phyloP scores from a whole-genome alignment of 805 yeast genomes.

The Sugiyamaella americana region DNA sequence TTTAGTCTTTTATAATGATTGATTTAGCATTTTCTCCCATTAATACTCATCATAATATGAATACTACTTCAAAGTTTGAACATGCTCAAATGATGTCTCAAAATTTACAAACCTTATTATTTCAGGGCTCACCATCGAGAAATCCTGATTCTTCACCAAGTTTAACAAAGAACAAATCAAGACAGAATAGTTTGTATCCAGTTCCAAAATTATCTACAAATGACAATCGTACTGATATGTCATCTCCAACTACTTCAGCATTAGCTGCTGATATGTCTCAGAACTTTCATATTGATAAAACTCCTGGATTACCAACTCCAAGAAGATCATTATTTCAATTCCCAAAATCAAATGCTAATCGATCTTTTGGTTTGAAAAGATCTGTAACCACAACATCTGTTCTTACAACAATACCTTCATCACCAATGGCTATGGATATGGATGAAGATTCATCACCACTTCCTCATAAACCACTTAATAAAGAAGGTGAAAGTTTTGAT shows the following conservation, averaged over 20 bases:
- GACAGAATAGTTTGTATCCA: slow-evolving; percentile 11
- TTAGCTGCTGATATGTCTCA: slow-evolving; percentile 34
- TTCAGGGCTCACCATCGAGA: slow-evolving; percentile 9
- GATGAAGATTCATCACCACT: slow-evolving; percentile 12
- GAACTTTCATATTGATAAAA: slow-evolving; percentile 32
- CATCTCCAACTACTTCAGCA: slow-evolving; percentile 18
- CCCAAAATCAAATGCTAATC: slow-evolving; percentile 15
- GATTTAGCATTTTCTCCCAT: slow-evolving; percentile 6
- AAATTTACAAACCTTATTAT: slow-evolving; percentile 12
- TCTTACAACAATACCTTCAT: background rate
- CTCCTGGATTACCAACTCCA: slow-evolving; percentile 30
- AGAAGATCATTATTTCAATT: slow-evolving; percentile 29
- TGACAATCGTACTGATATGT: slow-evolving; percentile 2
- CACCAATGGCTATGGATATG: slow-evolving; percentile 6
- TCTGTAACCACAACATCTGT: slow-evolving; percentile 13
- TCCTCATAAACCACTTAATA: slow-evolving; percentile 12
- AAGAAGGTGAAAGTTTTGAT: too few relatives aligned
- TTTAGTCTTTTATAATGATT: too few relatives aligned
- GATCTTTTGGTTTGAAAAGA: background rate
- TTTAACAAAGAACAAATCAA: background rate
- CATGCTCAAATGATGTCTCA: slow-evolving; percentile 14
- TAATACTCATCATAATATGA: background rate
- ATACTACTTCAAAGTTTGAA: slow-evolving; percentile 7
- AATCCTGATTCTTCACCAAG: background rate
- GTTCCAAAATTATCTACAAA: slow-evolving; percentile 15